These are phyloP conservation scores for Vitis rupestris DNA, from an alignment of 164 flowering plant species.

Conservation along the genomic window DNA sequence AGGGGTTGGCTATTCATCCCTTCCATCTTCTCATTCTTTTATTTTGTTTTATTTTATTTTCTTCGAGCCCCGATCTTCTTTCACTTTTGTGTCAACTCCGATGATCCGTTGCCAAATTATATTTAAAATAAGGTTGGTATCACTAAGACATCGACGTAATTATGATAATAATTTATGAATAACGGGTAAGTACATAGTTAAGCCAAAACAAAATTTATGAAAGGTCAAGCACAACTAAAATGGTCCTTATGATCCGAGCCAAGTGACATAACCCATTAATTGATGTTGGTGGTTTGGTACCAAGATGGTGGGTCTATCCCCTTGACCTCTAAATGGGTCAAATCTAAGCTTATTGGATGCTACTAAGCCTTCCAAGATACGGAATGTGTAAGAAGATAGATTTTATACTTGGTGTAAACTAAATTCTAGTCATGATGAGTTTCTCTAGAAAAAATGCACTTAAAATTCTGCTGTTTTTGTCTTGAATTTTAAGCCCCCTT, in stretches of 20 bases:
- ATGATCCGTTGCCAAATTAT: not conserved
- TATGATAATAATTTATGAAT: no score
- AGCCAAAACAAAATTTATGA: not conserved
- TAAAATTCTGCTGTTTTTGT: no score
- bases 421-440: no score
- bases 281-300: conserved; percentile 1
- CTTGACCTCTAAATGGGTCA: no score
- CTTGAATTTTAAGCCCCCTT: no score
- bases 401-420: no score
- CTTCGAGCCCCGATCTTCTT: not conserved
- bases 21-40: not conserved
- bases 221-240: conserved; percentile 1
- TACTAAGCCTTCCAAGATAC: no score
- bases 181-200: not conserved
- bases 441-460: no score
- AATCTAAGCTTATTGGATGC: no score
- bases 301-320: not conserved
- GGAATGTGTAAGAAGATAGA: no score
- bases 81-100: not conserved
- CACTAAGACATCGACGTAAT: no score
- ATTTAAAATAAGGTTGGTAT: not conserved
- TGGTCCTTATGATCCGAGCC: conserved; percentile 1
- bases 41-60: not conserved
- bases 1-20: not conserved
- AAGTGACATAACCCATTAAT: not conserved